Percentiles rank a stretch among this genome's conserved stretches.
Conservation (phyloP, 2,329 filamentous ascomycete species). For the Zopfia rhizophila region DNA sequence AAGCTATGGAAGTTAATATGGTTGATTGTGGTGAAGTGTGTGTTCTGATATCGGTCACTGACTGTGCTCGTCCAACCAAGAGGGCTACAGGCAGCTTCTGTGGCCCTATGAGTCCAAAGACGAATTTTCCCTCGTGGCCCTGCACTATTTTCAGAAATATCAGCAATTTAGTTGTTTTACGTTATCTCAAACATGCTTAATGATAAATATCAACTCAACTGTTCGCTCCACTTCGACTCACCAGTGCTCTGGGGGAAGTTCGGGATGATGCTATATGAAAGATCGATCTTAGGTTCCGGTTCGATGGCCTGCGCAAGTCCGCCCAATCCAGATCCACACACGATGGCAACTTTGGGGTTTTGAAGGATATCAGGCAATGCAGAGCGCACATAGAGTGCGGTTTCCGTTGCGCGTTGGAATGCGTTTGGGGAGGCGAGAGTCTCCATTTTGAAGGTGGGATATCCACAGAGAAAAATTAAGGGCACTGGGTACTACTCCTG, state of each 20-base stretch:
- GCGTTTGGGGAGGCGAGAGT: constrained; percentile 41
- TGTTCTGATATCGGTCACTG: too few relatives aligned
- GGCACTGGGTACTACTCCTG: too few relatives aligned
- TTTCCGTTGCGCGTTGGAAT: constrained; percentile 60
- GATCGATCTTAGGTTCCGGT: constrained; percentile 60
- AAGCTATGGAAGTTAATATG: constrained; percentile 59
- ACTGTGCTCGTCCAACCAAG: constrained; percentile 73
- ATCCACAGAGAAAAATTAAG: not conserved
- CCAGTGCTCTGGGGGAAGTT: constrained; percentile 70
- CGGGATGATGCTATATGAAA: constrained; percentile 68
- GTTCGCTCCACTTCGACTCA: constrained; percentile 53
- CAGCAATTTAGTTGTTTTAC: constrained; percentile 1
- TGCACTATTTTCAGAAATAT: constrained; percentile 54
- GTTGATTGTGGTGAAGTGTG: too few relatives aligned
- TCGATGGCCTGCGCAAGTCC: constrained; percentile 68
- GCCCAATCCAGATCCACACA: constrained; percentile 72
- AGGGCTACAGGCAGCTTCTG: constrained; percentile 67
- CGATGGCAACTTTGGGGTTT: constrained; percentile 68
- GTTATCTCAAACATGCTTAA: not conserved
- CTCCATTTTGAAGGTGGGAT: constrained; percentile 26
- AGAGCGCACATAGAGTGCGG: constrained; percentile 61
- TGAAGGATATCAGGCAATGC: constrained; percentile 62
- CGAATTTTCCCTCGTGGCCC: constrained; percentile 72
- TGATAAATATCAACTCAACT: not conserved
- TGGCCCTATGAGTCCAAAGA: constrained; percentile 69